Evolutionary conservation across 1,139 yeast species (phyloP).

Genomic region (Kurtzmaniella natalensis): DNA sequence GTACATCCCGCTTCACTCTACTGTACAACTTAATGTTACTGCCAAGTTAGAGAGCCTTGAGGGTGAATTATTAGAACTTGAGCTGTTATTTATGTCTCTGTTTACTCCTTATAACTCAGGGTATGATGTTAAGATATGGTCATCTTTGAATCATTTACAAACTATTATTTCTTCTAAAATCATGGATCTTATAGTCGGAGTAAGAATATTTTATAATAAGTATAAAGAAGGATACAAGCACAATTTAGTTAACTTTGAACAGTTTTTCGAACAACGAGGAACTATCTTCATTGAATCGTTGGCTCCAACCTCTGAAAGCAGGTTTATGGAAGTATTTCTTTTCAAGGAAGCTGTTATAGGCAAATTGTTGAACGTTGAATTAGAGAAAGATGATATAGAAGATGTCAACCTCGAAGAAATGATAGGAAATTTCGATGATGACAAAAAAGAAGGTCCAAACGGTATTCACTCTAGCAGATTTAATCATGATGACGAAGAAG

Average conservation of each 20-base stretch:
- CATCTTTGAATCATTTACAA: constrained; percentile 15
- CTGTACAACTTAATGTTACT: constrained; percentile 1
- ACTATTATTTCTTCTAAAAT: constrained; percentile 23
- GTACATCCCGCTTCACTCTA: constrained; percentile 10
- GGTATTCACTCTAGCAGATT: constrained; percentile 12
- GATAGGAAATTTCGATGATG: constrained; percentile 12
- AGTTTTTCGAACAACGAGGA: constrained; percentile 9
- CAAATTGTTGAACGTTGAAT: constrained; percentile 21
- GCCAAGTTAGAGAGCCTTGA: background rate
- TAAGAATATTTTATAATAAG: constrained; percentile 32
- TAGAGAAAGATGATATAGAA: constrained; percentile 56
- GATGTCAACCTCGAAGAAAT: constrained; percentile 49
- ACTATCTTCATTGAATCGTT: constrained; percentile 12
- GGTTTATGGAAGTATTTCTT: constrained; percentile 27
- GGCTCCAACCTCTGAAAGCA: constrained; percentile 20
- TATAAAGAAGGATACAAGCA: constrained; percentile 23
- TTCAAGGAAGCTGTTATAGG: constrained; percentile 32
- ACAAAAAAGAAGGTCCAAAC: constrained; percentile 9
- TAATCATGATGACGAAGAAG: constrained; percentile 20
- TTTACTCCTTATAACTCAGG: constrained; percentile 2
- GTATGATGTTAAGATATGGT: constrained; percentile 14
- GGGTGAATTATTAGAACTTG: background rate
- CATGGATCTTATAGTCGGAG: constrained; percentile 29
- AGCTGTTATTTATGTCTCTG: background rate
- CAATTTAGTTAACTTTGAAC: constrained; percentile 21